A percentile compares a stretch with the other conserved stretches of the same genome.
Conservation (phyloP, 441 rosid genomes). For the Adansonia madagascariensis region DNA sequence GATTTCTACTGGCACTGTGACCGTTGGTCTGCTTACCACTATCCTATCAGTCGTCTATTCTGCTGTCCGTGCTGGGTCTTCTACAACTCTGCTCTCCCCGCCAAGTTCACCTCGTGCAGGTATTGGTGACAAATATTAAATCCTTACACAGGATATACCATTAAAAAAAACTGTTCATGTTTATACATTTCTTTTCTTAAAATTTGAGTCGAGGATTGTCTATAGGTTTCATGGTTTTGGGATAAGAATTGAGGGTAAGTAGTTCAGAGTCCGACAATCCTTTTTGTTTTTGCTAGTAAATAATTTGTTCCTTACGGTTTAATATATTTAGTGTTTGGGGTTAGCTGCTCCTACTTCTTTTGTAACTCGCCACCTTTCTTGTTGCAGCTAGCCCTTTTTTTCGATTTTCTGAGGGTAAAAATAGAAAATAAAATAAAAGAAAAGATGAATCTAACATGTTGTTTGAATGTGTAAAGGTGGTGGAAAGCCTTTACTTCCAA, state of each 20-base stretch:
- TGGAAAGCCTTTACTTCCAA: slow-evolving; percentile 83
- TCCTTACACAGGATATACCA: not conserved
- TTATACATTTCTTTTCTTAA: not conserved
- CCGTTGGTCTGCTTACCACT: slow-evolving; percentile 81
- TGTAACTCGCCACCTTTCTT: too few relatives aligned
- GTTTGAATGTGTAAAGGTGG: slow-evolving; percentile 27
- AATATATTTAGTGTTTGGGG: too few relatives aligned
- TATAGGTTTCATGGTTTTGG: not conserved
- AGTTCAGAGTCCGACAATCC: not conserved
- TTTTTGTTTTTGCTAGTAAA: too few relatives aligned
- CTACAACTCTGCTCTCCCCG: slow-evolving; percentile 72
- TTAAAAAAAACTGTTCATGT: not conserved
- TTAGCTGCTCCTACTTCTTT: too few relatives aligned
- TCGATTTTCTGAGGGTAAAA: not conserved
- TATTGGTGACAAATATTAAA: slow-evolving; percentile 25
- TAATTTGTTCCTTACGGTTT: too few relatives aligned
- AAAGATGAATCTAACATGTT: not conserved
- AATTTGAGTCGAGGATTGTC: not conserved
- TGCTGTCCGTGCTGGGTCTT: slow-evolving; percentile 94
- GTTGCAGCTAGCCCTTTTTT: too few relatives aligned
- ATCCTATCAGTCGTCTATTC: slow-evolving; percentile 87
- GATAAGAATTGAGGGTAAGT: not conserved
- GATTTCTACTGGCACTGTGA: slow-evolving; percentile 76
- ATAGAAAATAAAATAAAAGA: not conserved
- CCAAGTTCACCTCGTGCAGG: slow-evolving; percentile 93